Base-by-base conservation (phyloP, 164 flowering plant species). In the Amborella trichopoda region DNA sequence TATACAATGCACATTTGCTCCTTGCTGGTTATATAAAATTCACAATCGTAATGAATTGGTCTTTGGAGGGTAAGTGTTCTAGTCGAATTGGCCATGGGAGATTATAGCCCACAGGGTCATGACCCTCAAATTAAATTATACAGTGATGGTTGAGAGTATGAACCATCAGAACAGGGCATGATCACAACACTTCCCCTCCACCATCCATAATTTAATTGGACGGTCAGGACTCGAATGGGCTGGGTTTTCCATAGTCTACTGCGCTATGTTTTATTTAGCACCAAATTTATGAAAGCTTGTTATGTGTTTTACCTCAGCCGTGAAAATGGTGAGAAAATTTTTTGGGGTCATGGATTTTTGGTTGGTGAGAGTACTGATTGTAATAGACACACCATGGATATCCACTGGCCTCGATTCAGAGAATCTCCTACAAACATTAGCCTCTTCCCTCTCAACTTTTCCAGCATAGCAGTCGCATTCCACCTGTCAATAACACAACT, bases 371-470 rank as follows among this genome's bases (percentile, higher is more conserved):
- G 85, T 72, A 68, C 88, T 1, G 96, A 82, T 40, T 77, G 81
- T 48, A 84, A 43, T 78, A 93, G 64, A 64, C 99, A 93, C 48
- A 93, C 70, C 89, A 93, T 74, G 19, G 99, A 93, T 61, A 93
- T 81, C 96, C 99, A 93, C 40, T 93, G 99, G 42, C 96, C 96
- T 70, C 96, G 68, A 40, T 88, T 79, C 23, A 93, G 68, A 10
- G 99, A 93, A 68, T 93, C 99, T 49, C 99, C 99, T 0, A 93
- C 96, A 74, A 80, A 93, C 94, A 93, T 83, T 22, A 93, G 62
- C 49, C 96, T 74, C 61, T 93, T 93, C 45, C 83, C 94, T 59
- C 95, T 82, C 68, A 93, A 62, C 68, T 85, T 84, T 70, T 88
- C 95, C 91, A 83, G 81, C 81, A 85, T 74, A 66, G 76, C 79